phyloP scores from a whole-genome alignment of 805 yeast species.

The Starmerella etchellsii region DNA sequence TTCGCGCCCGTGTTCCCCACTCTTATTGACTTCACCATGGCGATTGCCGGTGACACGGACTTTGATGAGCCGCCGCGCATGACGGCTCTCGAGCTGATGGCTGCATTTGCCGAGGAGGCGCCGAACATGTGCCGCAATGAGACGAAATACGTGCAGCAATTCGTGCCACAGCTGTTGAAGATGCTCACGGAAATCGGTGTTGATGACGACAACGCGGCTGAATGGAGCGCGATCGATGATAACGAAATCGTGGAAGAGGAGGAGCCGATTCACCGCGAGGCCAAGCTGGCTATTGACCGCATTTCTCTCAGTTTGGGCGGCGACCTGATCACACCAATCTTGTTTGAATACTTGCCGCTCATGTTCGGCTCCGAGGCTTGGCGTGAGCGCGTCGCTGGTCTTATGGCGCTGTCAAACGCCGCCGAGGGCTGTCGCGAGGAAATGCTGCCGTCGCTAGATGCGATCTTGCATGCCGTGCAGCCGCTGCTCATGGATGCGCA shows the following conservation, averaged over 20 bases:
- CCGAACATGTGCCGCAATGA: constrained; percentile 89
- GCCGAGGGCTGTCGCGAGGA: constrained; percentile 96
- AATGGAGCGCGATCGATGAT: constrained; percentile 75
- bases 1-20: constrained; percentile 82
- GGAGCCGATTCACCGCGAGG: constrained; percentile 79
- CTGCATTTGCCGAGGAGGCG: constrained; percentile 83
- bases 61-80: constrained; percentile 68
- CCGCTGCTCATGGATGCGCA: constrained; percentile 80
- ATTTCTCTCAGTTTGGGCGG: constrained; percentile 77
- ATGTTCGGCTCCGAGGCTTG: constrained; percentile 68
- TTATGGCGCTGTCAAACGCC: constrained; percentile 92
- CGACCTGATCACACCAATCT: constrained; percentile 65
- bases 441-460: constrained; percentile 66
- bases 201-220: constrained; percentile 76
- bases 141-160: constrained; percentile 52
- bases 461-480: constrained; percentile 67
- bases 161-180: constrained; percentile 60
- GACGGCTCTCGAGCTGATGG: constrained; percentile 76
- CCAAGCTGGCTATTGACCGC: constrained; percentile 89
- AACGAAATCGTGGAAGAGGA: constrained; percentile 67
- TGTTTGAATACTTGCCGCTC: constrained; percentile 73
- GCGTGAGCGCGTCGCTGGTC: constrained; percentile 93
- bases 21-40: constrained; percentile 74
- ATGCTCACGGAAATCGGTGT: constrained; percentile 88
- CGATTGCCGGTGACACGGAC: constrained; percentile 68